These are phyloP conservation scores for Farysia itapuensis DNA, from an alignment of 1,284 basidiomycete species.

Conservation along the genomic window DNA sequence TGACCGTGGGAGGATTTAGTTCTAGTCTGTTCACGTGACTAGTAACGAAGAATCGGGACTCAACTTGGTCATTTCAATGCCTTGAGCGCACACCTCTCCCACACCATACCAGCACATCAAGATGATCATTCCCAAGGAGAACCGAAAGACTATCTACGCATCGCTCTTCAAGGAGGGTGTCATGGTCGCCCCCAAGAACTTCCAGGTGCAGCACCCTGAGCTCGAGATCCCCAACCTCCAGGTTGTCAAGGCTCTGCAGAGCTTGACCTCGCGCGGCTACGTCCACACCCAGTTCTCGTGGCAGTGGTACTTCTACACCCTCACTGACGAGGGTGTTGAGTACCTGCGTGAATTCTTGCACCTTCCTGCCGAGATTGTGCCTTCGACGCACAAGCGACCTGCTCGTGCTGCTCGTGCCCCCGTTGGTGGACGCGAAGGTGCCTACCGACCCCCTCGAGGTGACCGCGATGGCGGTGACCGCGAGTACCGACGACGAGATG, in stretches of 20 bases:
- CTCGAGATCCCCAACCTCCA: constrained; percentile 95
- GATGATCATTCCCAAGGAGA: constrained; percentile 60
- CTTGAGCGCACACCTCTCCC: too few species aligned
- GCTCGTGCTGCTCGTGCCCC: constrained; percentile 55
- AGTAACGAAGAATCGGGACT: too few species aligned
- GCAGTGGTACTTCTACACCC: constrained; percentile 62
- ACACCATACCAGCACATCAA: constrained; percentile 4
- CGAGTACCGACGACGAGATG: constrained; percentile 56
- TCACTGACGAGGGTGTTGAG: constrained; percentile 59
- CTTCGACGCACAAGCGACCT: constrained; percentile 59
- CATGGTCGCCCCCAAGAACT: constrained; percentile 98
- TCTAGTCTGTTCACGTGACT: too few species aligned
- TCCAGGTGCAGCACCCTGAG: constrained; percentile 95
- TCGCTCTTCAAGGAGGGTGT: constrained; percentile 69
- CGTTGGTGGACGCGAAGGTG: constrained; percentile 51
- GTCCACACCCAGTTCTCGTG: constrained; percentile 85
- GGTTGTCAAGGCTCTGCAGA: constrained; percentile 99
- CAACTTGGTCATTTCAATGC: too few species aligned
- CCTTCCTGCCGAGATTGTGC: constrained; percentile 59
- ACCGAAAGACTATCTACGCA: constrained; percentile 59
- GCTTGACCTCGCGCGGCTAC: constrained; percentile 88
- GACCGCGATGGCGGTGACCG: constrained; percentile 56
- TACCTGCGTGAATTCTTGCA: constrained; percentile 60
- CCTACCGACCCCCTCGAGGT: constrained; percentile 53
- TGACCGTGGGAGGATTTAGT: too few species aligned